Percentiles rank a stretch among this genome's conserved stretches.
Conservation (phyloP, 2,329 filamentous ascomycete species). For the Scedosporium apiospermum region DNA sequence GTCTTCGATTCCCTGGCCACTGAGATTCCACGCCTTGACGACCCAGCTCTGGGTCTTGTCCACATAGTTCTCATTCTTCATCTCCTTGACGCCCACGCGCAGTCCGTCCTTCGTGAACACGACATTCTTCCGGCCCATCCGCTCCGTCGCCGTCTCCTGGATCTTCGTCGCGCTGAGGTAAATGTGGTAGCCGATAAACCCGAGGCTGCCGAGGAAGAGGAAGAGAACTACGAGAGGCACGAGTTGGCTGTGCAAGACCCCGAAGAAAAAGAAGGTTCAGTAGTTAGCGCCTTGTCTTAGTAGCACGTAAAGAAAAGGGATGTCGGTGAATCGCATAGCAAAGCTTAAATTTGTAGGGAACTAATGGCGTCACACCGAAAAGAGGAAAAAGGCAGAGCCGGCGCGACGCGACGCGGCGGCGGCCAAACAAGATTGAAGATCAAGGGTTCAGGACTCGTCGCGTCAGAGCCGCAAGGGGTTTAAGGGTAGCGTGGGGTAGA, state of each 20-base stretch:
- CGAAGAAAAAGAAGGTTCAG: background rate
- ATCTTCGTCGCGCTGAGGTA: slow-evolving; percentile 61
- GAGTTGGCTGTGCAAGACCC: slow-evolving; percentile 38
- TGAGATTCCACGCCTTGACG: slow-evolving; percentile 57
- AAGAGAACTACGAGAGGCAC: slow-evolving; percentile 59
- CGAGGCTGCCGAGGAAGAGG: slow-evolving; percentile 43
- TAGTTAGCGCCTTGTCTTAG: background rate
- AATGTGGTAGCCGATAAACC: slow-evolving; percentile 63
- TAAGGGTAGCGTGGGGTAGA: too few species aligned
- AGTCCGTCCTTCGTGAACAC: slow-evolving; percentile 67
- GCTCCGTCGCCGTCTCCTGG: slow-evolving; percentile 52
- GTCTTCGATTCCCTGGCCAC: slow-evolving; percentile 22
- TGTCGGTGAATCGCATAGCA: too few species aligned
- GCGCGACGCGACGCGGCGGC: too few species aligned
- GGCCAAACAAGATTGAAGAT: too few species aligned
- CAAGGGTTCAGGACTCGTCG: too few species aligned
- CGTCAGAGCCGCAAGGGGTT: too few species aligned
- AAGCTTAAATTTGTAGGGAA: too few species aligned
- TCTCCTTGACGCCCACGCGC: slow-evolving; percentile 60
- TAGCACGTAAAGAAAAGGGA: background rate
- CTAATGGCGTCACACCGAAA: too few species aligned
- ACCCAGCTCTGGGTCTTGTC: slow-evolving; percentile 63
- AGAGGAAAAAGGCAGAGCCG: too few species aligned
- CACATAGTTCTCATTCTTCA: slow-evolving; percentile 60
- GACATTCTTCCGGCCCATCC: slow-evolving; percentile 68